Evolutionary conservation across 1,139 yeast genomes (phyloP), one percentile per base, ranked within the genome.

Genomic region (Geotrichum siamense): DNA sequence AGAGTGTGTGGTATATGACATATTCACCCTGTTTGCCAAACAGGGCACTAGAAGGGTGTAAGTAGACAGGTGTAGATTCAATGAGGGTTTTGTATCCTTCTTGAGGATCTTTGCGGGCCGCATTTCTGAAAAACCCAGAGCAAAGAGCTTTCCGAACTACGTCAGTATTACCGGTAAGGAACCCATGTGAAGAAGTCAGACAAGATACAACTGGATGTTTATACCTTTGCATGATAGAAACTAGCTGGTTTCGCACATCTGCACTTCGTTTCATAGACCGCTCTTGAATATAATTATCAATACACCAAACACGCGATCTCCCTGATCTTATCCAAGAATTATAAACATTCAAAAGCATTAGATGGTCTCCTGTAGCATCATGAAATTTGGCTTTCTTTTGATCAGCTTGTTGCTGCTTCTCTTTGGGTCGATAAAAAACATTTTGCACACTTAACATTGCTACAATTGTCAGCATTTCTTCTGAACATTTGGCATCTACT

Each of bases 381-480:
- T 78, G 71, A 58, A 87, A 89, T 63, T 80, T 78, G 48, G 82
- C 87, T 43, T 96, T 67, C 2, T 82, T 78, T 27, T 75, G 64
- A 58, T 89, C 96, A 0, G 94, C 80, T 54, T 84, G 94, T 15
- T 72, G 74, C 32, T 82, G 81, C 37, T 94, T 65, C 51, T 84
- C 93, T 47, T 75, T 80, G 0, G 96, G 94, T 27, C 96, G 68
- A 59, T 78, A 81, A 57, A 87, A 91, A 0, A 91, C 77, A 5
- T 81, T 79, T 48, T 85, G 96, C 3, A 87, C 91, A 0, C 94
- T 81, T 5, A 89, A 70, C 96, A 93, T 89, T 2, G 97, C 84
- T 45, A 91, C 85, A 20, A 93, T 83, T 0, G 83, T 81, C 30
- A 86, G 66, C 41, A 89, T 75, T 55, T 91, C 98, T 42, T 83